Evolutionary conservation across 352 stramenopile species (phyloP).

Genomic region (Pythium phragmiticola): DNA sequence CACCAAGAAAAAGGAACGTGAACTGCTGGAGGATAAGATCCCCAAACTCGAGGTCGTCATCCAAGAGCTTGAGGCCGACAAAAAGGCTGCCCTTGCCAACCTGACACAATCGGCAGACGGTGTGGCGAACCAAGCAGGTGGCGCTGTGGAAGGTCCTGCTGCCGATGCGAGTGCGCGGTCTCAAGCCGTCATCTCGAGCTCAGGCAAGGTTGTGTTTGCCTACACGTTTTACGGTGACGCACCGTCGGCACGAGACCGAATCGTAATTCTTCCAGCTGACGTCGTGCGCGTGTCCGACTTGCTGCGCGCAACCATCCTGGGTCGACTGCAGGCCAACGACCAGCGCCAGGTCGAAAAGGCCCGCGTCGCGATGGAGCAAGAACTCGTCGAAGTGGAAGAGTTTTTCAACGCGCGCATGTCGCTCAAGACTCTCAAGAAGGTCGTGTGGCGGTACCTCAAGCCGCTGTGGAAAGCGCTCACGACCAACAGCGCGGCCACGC

Average conservation of each 20-base stretch:
- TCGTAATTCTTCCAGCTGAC: slow-evolving; percentile 46
- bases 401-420: slow-evolving; percentile 34
- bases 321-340: slow-evolving; percentile 50
- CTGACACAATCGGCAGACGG: background rate
- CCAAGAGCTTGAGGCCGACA: slow-evolving; percentile 11
- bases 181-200: slow-evolving; percentile 14
- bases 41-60: slow-evolving; percentile 21
- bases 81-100: slow-evolving; percentile 5
- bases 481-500: slow-evolving; percentile 14
- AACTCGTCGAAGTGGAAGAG: slow-evolving; percentile 38
- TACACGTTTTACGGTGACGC: slow-evolving; percentile 34
- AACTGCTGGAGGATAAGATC: slow-evolving; percentile 23
- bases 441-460: slow-evolving; percentile 29
- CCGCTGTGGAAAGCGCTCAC: slow-evolving; percentile 9
- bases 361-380: slow-evolving; percentile 33
- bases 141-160: background rate
- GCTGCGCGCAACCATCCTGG: slow-evolving; percentile 47
- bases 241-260: slow-evolving; percentile 30
- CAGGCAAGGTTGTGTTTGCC: slow-evolving; percentile 31
- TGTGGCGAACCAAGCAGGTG: background rate
- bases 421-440: slow-evolving; percentile 23
- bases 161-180: background rate
- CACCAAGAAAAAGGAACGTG: slow-evolving; percentile 24
- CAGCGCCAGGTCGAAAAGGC: slow-evolving; percentile 28
- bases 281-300: slow-evolving; percentile 45